Base-by-base conservation (phyloP, 108 stramenopile species). In the Asterionellopsis glacialis region DNA sequence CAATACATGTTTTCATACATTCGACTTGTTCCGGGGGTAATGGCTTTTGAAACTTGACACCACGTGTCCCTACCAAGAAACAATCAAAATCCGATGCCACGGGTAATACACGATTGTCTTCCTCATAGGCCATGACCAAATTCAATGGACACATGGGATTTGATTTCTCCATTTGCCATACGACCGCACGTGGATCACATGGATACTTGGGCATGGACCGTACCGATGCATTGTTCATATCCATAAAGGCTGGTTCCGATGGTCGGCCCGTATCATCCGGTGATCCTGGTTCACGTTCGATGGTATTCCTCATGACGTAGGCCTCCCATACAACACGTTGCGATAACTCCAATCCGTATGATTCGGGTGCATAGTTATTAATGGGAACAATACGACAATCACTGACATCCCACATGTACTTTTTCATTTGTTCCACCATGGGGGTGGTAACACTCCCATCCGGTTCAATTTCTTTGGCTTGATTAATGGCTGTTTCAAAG, bases 21-120 rank as follows among this genome's bases (percentile, higher is more conserved):
- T 70, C 67, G 11, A 80, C 45, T 57, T 84, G 83, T 19, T 84
- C 79, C 0, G 41, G 40, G 9, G 83, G 79, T 22, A 84, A 51
- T 24, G 70, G 54, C 26, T 76, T 38, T 11, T 69, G 51, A 56
- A 64, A 74, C 49, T 38, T 57, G 9, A 84, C 83, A 22, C 79
- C 74, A 24, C 76, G 51, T 0, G 69, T 69, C 16, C 79, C 83
- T 12, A 77, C 69, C 14, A 78, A 53, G 63, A 84, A 84, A 28
- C 76, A 77, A 59, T 84, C 83, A 55, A 84, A 80, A 68, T 84
- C 83, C 44, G 72, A 74, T 15, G 72, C 79, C 10, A 77, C 76
- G 9, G 83, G 83, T 28, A 77, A 71, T 2, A 84, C 76, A 12
- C 59, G 63, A 24, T 62, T 63, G 24, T 77, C 18, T 59, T 84